phyloP scores from a whole-genome alignment of 1,284 basidiomycete genomes.

The Moniliella sp. region DNA sequence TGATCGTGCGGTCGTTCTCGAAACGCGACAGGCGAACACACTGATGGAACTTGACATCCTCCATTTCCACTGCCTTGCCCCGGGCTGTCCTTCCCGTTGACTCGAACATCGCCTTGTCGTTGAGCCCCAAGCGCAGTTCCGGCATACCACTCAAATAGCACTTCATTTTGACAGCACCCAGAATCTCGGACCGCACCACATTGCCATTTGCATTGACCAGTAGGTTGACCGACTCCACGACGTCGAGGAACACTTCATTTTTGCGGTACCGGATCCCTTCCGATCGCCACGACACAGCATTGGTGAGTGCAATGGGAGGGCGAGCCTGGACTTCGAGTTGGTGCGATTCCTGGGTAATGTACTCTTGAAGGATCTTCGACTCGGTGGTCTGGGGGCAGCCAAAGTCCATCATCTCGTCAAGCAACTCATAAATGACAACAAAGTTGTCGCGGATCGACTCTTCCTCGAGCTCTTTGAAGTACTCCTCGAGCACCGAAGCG shows the following conservation, averaged over 20 bases:
- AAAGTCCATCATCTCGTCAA: constrained; percentile 99
- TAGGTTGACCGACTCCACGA: constrained; percentile 89
- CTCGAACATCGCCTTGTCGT: constrained; percentile 99
- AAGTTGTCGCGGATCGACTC: constrained; percentile 97
- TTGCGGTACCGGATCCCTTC: constrained; percentile 94
- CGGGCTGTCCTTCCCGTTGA: constrained; percentile 56
- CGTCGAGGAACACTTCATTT: constrained; percentile 97
- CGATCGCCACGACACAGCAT: constrained; percentile 92
- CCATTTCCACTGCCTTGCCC: constrained; percentile 28
- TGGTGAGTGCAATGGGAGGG: constrained; percentile 90
- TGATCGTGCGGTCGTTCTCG: constrained; percentile 95
- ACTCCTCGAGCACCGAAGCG: constrained; percentile 57
- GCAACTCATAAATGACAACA: constrained; percentile 74
- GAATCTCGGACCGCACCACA: constrained; percentile 86
- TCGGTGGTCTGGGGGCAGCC: constrained; percentile 97
- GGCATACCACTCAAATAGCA: constrained; percentile 98
- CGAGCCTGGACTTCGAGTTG: constrained; percentile 90
- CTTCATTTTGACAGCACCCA: constrained; percentile 97
- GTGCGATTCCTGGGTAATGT: constrained; percentile 96
- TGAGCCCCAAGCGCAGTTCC: constrained; percentile 76
- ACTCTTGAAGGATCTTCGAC: constrained; percentile 95
- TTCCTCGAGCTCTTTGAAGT: constrained; percentile 97
- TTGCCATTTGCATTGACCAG: constrained; percentile 90
- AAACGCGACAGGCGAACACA: constrained; percentile 97
- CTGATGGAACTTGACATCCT: constrained; percentile 99